phyloP scores from a whole-genome alignment of 1,139 yeast species.

The Diutina siamensis region DNA sequence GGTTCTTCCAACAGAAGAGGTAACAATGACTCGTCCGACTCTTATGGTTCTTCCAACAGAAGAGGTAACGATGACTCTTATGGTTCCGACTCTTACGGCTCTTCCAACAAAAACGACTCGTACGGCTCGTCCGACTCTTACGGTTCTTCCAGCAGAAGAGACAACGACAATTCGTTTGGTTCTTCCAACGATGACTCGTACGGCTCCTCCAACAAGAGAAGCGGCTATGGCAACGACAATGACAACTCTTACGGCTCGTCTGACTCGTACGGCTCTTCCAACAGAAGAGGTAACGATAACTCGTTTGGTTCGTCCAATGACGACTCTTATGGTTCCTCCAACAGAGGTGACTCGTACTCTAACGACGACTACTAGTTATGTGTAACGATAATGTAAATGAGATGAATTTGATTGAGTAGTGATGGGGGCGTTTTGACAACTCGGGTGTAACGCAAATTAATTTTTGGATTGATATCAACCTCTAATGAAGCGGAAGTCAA shows the following conservation, averaged over 20 bases:
- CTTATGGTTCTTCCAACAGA: slow-evolving; percentile 10
- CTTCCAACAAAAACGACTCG: slow-evolving; percentile 6
- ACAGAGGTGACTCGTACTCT: slow-evolving; percentile 11
- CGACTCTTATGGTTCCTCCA: slow-evolving; percentile 8
- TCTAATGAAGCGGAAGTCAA: too few relatives aligned
- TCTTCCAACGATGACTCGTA: slow-evolving; percentile 8
- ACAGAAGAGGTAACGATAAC: slow-evolving; percentile 7
- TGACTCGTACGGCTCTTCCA: slow-evolving; percentile 6
- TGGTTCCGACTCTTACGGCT: slow-evolving; percentile 8
- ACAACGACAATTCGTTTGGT: slow-evolving; percentile 11
- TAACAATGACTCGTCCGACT: slow-evolving; percentile 11
- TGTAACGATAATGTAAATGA: not conserved
- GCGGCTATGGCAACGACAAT: slow-evolving; percentile 10
- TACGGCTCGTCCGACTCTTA: slow-evolving; percentile 12
- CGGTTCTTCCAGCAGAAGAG: slow-evolving; percentile 6
- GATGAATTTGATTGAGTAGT: too few relatives aligned
- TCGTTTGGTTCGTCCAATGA: slow-evolving; percentile 7
- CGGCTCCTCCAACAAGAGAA: slow-evolving; percentile 8
- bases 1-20: slow-evolving; percentile 9
- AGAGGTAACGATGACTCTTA: slow-evolving; percentile 6
- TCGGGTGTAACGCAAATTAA: too few relatives aligned
- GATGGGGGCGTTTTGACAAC: too few relatives aligned
- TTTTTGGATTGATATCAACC: too few relatives aligned
- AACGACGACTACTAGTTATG: slow-evolving; percentile 10
- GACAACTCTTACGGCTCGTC: slow-evolving; percentile 11